Conservation (phyloP, 306 rosid species). For the Heteromeles arbutifolia region DNA sequence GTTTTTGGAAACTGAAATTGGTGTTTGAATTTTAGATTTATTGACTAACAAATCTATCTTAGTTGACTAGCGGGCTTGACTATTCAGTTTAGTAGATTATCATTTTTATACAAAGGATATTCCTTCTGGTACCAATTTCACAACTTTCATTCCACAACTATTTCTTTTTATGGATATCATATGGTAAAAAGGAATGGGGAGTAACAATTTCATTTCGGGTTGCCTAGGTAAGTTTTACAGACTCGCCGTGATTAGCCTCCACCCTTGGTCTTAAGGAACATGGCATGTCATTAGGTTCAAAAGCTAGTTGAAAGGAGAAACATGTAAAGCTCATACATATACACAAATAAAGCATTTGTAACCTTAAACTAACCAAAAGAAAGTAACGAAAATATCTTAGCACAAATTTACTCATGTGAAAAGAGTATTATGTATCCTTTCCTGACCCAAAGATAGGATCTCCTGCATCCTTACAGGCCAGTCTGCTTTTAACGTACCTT, state of each 20-base stretch:
- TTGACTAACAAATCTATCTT: too few species aligned
- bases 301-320: not conserved
- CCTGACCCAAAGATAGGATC: slow-evolving; percentile 64
- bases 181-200: too few species aligned
- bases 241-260: not conserved
- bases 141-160: not conserved
- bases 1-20: too few species aligned
- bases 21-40: too few species aligned
- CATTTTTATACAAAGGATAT: too few species aligned
- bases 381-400: not conserved
- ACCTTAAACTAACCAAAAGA: not conserved
- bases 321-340: not conserved
- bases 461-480: slow-evolving; percentile 89
- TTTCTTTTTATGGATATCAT: too few species aligned
- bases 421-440: slow-evolving; percentile 20
- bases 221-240: not conserved
- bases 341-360: not conserved
- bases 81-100: too few species aligned
- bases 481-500: slow-evolving; percentile 69
- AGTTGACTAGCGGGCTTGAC: too few species aligned
- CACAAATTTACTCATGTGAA: not conserved
- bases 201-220: too few species aligned
- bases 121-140: too few species aligned
- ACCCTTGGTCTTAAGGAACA: not conserved
- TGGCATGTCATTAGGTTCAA: not conserved